phyloP scores from a whole-genome alignment of 192 early-diverging fungal species.

The Coemansia sp. region DNA sequence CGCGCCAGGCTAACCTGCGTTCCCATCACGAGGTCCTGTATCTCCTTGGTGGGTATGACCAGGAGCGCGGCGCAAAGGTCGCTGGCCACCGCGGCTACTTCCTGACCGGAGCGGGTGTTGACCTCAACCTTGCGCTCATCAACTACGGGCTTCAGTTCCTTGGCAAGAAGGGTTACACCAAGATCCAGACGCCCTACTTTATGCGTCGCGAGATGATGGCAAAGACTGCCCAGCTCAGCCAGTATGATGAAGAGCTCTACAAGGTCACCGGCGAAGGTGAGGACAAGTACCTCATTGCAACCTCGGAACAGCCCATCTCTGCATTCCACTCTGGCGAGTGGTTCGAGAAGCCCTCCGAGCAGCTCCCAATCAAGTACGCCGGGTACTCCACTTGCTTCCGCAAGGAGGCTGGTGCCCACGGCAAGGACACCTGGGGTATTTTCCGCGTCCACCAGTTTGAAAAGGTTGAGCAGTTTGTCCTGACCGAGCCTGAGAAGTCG shows the following conservation, averaged over 20 bases:
- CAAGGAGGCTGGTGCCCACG: constrained; percentile 97
- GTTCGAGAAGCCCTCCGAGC: constrained; percentile 88
- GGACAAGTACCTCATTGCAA: constrained; percentile 98
- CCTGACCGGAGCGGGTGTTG: constrained; percentile 90
- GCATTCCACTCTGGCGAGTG: constrained; percentile 95
- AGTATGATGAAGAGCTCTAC: constrained; percentile 99
- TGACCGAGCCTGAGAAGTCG: constrained; percentile 94
- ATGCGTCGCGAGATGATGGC: constrained; percentile 98
- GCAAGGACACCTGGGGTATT: constrained; percentile 97
- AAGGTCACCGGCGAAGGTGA: constrained; percentile 79
- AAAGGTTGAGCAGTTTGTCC: constrained; percentile 98
- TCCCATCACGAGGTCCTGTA: constrained; percentile 95
- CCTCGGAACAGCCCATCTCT: constrained; percentile 97
- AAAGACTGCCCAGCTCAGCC: constrained; percentile 94
- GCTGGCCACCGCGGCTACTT: constrained; percentile 99
- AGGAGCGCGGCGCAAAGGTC: constrained; percentile 86
- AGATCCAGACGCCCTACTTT: constrained; percentile 97
- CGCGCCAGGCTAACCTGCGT: constrained; percentile 60
- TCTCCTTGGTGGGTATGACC: constrained; percentile 85
- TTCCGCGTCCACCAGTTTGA: constrained; percentile 99
- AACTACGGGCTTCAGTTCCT: constrained; percentile 95
- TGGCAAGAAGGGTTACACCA: constrained; percentile 74
- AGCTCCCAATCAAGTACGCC: constrained; percentile 91
- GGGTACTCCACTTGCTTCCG: constrained; percentile 99
- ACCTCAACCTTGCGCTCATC: constrained; percentile 94